A percentile compares a stretch with the other conserved stretches of the same genome.
Conservation (phyloP, 2,329 filamentous ascomycete species). For the Pyrenophora tritici-repentis region DNA sequence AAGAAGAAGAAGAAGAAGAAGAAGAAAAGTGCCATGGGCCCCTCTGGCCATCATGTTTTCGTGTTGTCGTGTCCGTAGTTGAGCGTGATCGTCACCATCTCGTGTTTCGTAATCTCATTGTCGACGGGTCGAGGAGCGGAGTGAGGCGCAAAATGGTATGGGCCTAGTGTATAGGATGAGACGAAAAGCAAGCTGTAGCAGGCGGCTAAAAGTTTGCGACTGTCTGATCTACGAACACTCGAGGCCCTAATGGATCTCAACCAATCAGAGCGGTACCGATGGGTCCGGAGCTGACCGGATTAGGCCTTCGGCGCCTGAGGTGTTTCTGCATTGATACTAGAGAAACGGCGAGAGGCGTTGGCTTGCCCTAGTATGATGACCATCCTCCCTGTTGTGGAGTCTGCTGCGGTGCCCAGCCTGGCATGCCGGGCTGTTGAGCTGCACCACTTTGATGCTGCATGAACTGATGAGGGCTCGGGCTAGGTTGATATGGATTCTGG, state of each 20-base stretch:
- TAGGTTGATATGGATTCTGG: slow-evolving; percentile 56
- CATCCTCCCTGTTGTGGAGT: slow-evolving; percentile 48
- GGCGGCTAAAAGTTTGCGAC: not conserved
- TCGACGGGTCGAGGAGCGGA: slow-evolving; percentile 16
- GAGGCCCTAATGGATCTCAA: not conserved
- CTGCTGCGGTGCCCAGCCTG: slow-evolving; percentile 55
- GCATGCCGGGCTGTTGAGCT: slow-evolving; percentile 57
- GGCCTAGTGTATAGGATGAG: slow-evolving; percentile 39
- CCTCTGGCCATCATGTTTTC: slow-evolving; percentile 20
- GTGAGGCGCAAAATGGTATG: slow-evolving; percentile 6
- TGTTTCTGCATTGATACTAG: not conserved
- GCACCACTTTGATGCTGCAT: slow-evolving; percentile 51
- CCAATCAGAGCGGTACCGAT: not conserved
- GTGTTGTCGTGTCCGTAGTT: slow-evolving; percentile 19
- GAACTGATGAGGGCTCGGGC: slow-evolving; percentile 54
- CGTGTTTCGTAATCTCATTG: slow-evolving; percentile 29
- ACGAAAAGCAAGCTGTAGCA: slow-evolving; percentile 15
- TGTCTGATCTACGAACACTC: not conserved
- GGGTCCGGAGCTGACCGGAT: not conserved
- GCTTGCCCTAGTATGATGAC: slow-evolving; percentile 38
- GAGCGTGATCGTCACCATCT: slow-evolving; percentile 21
- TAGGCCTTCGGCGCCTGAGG: not conserved
- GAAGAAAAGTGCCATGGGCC: slow-evolving; percentile 5
- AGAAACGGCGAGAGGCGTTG: not conserved
- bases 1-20: slow-evolving; percentile 8